Percentiles rank a stretch among this genome's conserved stretches.
phyloP scores from a whole-genome alignment of 1,139 yeast species.

The Spathaspora sp. region DNA sequence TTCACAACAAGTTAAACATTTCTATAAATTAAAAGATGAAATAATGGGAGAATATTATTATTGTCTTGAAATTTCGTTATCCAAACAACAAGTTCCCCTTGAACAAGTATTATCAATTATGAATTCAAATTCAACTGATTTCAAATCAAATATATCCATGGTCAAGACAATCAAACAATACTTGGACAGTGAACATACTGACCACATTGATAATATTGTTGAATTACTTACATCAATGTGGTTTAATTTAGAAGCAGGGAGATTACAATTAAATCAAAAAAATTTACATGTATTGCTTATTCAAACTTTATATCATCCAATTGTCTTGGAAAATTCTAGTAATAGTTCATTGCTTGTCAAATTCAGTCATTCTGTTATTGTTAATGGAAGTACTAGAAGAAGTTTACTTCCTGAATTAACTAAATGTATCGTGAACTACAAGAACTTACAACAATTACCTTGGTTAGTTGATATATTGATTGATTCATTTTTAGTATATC shows the following conservation, averaged over 20 bases:
- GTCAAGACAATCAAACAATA: slow-evolving; percentile 16
- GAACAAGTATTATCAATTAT: slow-evolving; percentile 15
- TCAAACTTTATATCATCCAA: slow-evolving; percentile 34
- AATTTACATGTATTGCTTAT: slow-evolving; percentile 60
- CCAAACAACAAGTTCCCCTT: slow-evolving; percentile 7
- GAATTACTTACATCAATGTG: slow-evolving; percentile 48
- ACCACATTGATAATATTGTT: slow-evolving; percentile 19
- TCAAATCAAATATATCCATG: slow-evolving; percentile 26
- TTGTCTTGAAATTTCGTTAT: slow-evolving; percentile 13
- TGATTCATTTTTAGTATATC: slow-evolving; percentile 46
- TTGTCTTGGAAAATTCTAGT: slow-evolving; percentile 21
- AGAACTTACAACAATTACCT: slow-evolving; percentile 33
- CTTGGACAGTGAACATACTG: slow-evolving; percentile 8
- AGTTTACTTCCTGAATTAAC: slow-evolving; percentile 65
- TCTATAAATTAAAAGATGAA: slow-evolving; percentile 46
- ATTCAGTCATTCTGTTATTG: slow-evolving; percentile 46
- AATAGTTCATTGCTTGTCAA: slow-evolving; percentile 26
- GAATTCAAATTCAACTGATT: slow-evolving; percentile 24
- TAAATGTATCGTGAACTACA: slow-evolving; percentile 22
- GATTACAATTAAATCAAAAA: slow-evolving; percentile 67
- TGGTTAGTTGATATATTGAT: slow-evolving; percentile 62
- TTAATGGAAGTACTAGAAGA: slow-evolving; percentile 62
- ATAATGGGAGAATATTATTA: slow-evolving; percentile 35
- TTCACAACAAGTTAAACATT: slow-evolving; percentile 27
- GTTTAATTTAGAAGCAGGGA: slow-evolving; percentile 56